These are phyloP conservation scores for Arthrobotrys pseudoclavata DNA, from an alignment of 2,329 filamentous ascomycete genomes.

Conservation along the genomic window DNA sequence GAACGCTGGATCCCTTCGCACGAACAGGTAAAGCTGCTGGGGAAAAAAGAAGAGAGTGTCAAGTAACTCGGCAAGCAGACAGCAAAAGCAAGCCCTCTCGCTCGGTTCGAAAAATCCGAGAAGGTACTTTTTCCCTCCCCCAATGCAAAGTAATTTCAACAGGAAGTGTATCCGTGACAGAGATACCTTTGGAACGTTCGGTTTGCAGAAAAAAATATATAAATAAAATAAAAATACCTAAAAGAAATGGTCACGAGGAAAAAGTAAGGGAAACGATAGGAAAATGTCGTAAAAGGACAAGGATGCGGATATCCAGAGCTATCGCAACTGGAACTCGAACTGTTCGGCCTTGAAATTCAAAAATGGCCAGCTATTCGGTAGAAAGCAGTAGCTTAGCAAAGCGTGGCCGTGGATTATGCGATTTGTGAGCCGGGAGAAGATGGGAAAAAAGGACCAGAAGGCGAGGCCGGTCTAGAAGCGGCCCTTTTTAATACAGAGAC, in stretches of 20 bases:
- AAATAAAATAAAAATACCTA: constrained; percentile 1
- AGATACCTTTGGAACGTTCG: constrained; percentile 17
- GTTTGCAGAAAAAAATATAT: background rate
- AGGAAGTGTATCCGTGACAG: constrained; percentile 11
- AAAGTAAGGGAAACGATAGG: background rate
- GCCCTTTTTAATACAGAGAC: constrained; percentile 58
- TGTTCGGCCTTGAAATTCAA: no score
- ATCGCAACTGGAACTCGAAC: background rate
- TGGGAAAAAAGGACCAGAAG: constrained; percentile 26
- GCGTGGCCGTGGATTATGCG: constrained; percentile 11
- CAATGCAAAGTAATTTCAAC: constrained; percentile 1
- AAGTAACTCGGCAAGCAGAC: constrained; percentile 25
- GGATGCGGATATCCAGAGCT: constrained; percentile 3
- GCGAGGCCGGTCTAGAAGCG: constrained; percentile 61
- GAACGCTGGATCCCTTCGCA: background rate
- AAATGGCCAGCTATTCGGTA: no score
- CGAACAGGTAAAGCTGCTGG: constrained; percentile 15
- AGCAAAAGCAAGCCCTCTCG: constrained; percentile 12
- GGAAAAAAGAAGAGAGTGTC: background rate
- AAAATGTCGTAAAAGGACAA: constrained; percentile 14
- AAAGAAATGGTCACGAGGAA: background rate
- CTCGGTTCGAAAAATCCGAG: constrained; percentile 32
- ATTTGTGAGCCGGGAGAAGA: constrained; percentile 36
- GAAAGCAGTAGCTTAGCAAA: constrained; percentile 12
- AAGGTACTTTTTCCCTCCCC: background rate